Evolutionary conservation across 2,329 filamentous ascomycete species (phyloP).

Genomic region (Pochonia chlamydosporia): DNA sequence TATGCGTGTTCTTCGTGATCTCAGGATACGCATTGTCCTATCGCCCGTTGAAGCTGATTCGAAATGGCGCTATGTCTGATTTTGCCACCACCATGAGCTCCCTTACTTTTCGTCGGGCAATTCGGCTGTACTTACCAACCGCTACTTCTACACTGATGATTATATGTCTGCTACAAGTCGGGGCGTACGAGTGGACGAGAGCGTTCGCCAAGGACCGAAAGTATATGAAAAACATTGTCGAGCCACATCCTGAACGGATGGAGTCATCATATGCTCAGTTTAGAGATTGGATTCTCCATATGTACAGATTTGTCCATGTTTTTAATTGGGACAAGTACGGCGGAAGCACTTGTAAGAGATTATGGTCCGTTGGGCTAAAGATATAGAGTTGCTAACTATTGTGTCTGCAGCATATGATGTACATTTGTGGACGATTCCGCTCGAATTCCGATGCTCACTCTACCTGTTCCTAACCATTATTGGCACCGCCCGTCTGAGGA

Average conservation of each 20-base stretch:
- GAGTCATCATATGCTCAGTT: constrained; percentile 33
- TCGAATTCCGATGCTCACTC: constrained; percentile 54
- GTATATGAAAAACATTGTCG: constrained; percentile 43
- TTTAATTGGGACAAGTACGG: constrained; percentile 45
- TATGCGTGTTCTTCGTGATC: constrained; percentile 57
- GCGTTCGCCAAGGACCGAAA: constrained; percentile 36
- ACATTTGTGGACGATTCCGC: constrained; percentile 58
- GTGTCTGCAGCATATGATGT: constrained; percentile 39
- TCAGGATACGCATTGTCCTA: constrained; percentile 56
- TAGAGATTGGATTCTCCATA: constrained; percentile 39
- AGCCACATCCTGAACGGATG: constrained; percentile 38
- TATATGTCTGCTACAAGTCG: constrained; percentile 36
- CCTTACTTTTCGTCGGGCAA: constrained; percentile 43
- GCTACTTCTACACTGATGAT: constrained; percentile 44
- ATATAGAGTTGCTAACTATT: constrained; percentile 14
- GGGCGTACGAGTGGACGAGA: constrained; percentile 42
- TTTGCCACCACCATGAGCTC: constrained; percentile 42
- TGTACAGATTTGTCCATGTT: constrained; percentile 45
- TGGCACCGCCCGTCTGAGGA: constrained; percentile 41
- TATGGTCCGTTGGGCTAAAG: neutral
- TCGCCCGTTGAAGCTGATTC: constrained; percentile 41
- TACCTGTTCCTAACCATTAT: constrained; percentile 49
- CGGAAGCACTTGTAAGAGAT: constrained; percentile 35
- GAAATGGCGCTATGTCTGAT: constrained; percentile 28
- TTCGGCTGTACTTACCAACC: constrained; percentile 47